phyloP scores from a whole-genome alignment of 2,329 filamentous ascomycete genomes.

The Chrysoporthe puriensis region DNA sequence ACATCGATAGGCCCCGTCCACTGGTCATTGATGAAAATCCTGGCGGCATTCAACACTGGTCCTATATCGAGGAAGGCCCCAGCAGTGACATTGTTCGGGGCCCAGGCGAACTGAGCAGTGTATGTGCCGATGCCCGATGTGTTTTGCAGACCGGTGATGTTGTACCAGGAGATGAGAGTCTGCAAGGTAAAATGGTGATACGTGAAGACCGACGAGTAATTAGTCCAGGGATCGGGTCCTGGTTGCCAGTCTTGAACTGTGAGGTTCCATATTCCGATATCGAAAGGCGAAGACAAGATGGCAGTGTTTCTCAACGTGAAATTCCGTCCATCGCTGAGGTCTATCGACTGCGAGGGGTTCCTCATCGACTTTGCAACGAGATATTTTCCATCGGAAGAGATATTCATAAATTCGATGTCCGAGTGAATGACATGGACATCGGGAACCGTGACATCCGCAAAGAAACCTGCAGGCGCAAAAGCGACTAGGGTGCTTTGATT shows the following conservation, averaged over 20 bases:
- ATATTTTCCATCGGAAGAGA: neutral
- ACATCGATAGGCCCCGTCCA: slow-evolving; percentile 17
- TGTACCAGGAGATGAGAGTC: slow-evolving; percentile 16
- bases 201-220: slow-evolving; percentile 15
- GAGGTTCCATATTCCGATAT: slow-evolving; percentile 15
- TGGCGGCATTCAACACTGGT: slow-evolving; percentile 10
- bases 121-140: slow-evolving; percentile 20
- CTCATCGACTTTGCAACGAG: slow-evolving; percentile 5
- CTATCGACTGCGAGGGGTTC: neutral
- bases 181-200: slow-evolving; percentile 17
- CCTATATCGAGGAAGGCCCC: slow-evolving; percentile 17
- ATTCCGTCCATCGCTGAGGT: slow-evolving; percentile 10
- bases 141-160: slow-evolving; percentile 16
- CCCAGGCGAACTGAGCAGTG: slow-evolving; percentile 9
- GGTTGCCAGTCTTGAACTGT: slow-evolving; percentile 22
- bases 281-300: neutral
- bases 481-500: slow-evolving; percentile 21
- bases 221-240: slow-evolving; percentile 8
- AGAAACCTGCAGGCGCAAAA: slow-evolving; percentile 14
- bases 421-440: slow-evolving; percentile 5
- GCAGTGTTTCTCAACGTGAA: neutral
- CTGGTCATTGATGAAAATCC: slow-evolving; percentile 15
- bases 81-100: slow-evolving; percentile 3
- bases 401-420: neutral
- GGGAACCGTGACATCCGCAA: slow-evolving; percentile 5